Base-by-base conservation (phyloP, 805 yeast genomes). In the Candida vaughaniae region DNA sequence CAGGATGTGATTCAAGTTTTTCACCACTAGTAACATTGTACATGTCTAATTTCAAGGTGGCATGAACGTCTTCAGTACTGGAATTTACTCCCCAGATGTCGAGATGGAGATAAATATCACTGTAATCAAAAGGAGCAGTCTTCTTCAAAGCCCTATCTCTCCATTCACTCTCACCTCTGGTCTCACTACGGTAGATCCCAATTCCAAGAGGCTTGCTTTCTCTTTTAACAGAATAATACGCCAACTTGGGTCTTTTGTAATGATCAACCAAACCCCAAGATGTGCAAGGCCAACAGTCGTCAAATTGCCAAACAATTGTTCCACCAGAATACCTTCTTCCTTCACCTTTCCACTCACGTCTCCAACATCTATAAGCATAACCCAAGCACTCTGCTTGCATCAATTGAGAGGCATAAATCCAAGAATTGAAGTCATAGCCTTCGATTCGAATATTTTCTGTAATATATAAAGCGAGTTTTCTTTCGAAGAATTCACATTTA, bases 241-340 rank as follows among this genome's bases (percentile, higher is more conserved):
- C 69, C 36, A 73, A 43, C 46, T 73, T 73, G 6, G 73, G 73
- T 16, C 64, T 48, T 25, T 48, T 48, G 33, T 53, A 63, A 36
- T 46, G 62, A 44, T 73, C 78, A 11, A 62, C 53, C 12, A 72
- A 50, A 1, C 75, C 55, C 77, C 78, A 73, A 9, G 68, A 58
- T 2, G 74, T 59, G 2, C 59, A 68, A 2, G 78, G 78, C 71
- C 75, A 71, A 38, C 73, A 69, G 47, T 73, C 78, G 41, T 73
- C 69, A 15, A 69, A 45, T 52, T 73, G 78, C 78, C 78, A 73
- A 9, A 73, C 75, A 22, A 73, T 47, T 5, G 71, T 65, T 3
- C 78, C 78, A 15, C 71, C 68, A 29, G 51, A 48, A 28, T 58
- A 53, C 33, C 69, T 53, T 30, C 50, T 39, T 10, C 14, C 14